These are phyloP conservation scores for Oryza officinalis DNA, from an alignment of 176 grass and related monocot genomes.

Conservation along the genomic window DNA sequence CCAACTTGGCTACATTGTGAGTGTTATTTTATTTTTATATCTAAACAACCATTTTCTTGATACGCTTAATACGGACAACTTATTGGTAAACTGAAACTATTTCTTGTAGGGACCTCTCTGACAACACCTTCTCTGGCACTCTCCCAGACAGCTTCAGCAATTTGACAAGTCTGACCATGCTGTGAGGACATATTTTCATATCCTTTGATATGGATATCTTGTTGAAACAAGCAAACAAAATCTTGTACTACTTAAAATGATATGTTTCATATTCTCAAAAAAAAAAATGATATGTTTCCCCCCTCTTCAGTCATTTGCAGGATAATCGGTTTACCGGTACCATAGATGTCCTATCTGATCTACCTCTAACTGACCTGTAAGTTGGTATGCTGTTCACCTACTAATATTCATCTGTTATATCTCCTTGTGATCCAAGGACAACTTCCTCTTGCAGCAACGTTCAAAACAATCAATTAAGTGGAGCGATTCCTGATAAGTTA, in stretches of 20 bases:
- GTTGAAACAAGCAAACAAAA: not conserved
- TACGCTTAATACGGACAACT: not conserved
- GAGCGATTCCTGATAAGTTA: slow-evolving; percentile 69
- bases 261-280: no score
- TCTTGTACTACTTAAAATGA: not conserved
- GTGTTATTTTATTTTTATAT: slow-evolving; percentile 43
- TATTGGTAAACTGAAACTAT: slow-evolving; percentile 19
- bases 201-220: not conserved
- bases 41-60: slow-evolving; percentile 12
- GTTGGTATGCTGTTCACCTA: slow-evolving; percentile 29
- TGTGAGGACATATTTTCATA: slow-evolving; percentile 51
- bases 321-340: slow-evolving; percentile 76
- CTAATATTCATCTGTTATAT: not conserved
- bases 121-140: slow-evolving; percentile 58
- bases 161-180: slow-evolving; percentile 65
- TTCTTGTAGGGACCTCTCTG: slow-evolving; percentile 72
- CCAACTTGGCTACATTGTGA: slow-evolving; percentile 76
- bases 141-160: slow-evolving; percentile 72
- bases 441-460: slow-evolving; percentile 58
- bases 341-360: slow-evolving; percentile 65
- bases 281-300: not conserved
- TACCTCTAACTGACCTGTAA: slow-evolving; percentile 82
- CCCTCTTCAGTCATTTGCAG: slow-evolving; percentile 68
- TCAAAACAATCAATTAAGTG: slow-evolving; percentile 80
- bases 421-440: slow-evolving; percentile 10